Percentiles rank a stretch among this genome's conserved stretches.
Evolutionary conservation across 2,329 filamentous ascomycete genomes (phyloP).

Genomic region (Talaromyces sp.): DNA sequence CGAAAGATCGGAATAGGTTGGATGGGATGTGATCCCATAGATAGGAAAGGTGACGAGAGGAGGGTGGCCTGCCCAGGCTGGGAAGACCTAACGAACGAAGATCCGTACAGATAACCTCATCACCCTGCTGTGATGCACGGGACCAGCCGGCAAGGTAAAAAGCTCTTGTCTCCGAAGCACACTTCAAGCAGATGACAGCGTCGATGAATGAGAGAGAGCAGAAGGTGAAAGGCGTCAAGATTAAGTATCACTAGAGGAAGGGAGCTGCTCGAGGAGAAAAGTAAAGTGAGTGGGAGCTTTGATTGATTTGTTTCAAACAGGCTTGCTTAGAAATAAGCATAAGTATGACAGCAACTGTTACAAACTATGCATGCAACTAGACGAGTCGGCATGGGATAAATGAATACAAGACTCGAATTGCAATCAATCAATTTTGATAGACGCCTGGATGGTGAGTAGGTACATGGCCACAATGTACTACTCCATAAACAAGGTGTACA

Average conservation of each 20-base stretch:
- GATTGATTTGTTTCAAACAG: slow-evolving; percentile 3
- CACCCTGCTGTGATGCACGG: neutral
- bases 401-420: neutral
- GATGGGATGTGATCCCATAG: too few species aligned
- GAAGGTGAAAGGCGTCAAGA: neutral
- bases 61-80: neutral
- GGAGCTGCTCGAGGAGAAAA: neutral
- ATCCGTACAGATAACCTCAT: neutral
- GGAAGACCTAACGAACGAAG: neutral
- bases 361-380: slow-evolving; percentile 1
- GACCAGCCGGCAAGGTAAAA: slow-evolving; percentile 5
- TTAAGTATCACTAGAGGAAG: neutral
- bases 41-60: neutral
- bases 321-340: slow-evolving; percentile 6
- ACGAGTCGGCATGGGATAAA: neutral
- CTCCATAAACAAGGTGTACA: neutral
- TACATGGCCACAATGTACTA: neutral
- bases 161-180: neutral
- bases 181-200: neutral
- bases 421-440: neutral
- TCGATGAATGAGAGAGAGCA: neutral
- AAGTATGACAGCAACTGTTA: slow-evolving; percentile 2
- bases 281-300: neutral
- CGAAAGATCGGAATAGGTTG: too few species aligned
- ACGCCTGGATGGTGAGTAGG: slow-evolving; percentile 2